These are phyloP conservation scores for Hyphopichia pseudoburtonii DNA, from an alignment of 1,139 yeast species.

Conservation along the genomic window DNA sequence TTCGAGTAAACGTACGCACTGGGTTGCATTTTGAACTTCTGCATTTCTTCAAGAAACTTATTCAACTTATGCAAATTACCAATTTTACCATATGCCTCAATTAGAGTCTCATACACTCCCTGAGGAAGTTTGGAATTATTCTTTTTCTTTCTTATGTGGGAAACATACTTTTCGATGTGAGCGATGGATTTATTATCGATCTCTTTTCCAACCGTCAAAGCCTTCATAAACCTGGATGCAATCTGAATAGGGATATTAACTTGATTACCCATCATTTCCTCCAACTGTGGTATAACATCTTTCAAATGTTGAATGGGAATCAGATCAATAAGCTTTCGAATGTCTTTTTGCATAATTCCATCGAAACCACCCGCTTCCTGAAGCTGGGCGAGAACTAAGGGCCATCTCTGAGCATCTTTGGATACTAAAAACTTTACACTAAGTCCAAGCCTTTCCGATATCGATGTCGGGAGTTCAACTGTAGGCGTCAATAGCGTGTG, in stretches of 20 bases:
- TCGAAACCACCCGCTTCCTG: conserved; percentile 39
- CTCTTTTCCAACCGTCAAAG: conserved; percentile 28
- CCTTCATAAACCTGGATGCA: conserved; percentile 45
- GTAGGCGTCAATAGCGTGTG: conserved; percentile 18
- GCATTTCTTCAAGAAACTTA: conserved; percentile 49
- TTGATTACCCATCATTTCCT: conserved; percentile 25
- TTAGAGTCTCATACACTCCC: conserved; percentile 34
- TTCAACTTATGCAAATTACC: conserved; percentile 32
- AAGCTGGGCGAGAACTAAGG: conserved; percentile 48
- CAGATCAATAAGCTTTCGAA: conserved; percentile 38
- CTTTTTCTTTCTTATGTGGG: conserved; percentile 14
- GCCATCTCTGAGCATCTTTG: conserved; percentile 55
- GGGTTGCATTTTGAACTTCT: conserved; percentile 49
- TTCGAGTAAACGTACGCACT: conserved; percentile 60
- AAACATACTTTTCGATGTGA: conserved; percentile 25
- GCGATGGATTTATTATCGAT: conserved; percentile 22
- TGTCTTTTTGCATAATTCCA: conserved; percentile 35
- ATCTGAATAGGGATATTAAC: conserved; percentile 36
- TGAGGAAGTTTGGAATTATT: conserved; percentile 20
- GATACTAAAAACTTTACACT: conserved; percentile 47
- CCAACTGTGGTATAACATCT: conserved; percentile 32
- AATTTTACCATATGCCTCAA: conserved; percentile 42
- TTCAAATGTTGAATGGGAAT: conserved; percentile 44
- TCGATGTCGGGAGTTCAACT: conserved; percentile 38
- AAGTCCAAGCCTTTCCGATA: conserved; percentile 47